These are phyloP conservation scores for Gigaspora rosea DNA, from an alignment of 192 early-diverging fungal genomes.

Conservation along the genomic window DNA sequence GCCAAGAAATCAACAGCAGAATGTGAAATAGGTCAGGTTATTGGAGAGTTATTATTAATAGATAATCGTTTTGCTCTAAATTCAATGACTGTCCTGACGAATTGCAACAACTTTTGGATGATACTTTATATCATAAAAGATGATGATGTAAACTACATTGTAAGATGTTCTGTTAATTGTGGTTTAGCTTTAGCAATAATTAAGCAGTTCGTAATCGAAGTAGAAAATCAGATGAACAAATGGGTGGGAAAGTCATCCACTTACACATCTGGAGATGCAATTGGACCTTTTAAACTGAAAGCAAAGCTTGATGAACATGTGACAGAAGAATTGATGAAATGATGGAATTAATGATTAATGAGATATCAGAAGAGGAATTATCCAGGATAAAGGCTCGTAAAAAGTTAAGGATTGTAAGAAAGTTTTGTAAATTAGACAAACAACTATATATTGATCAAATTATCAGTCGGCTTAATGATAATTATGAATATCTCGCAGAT, in stretches of 20 bases:
- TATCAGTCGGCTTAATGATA: no score
- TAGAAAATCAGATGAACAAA: not conserved
- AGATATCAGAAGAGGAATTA: conserved; percentile 8
- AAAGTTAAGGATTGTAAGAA: not conserved
- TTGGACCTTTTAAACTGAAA: not conserved
- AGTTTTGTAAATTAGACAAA: conserved; percentile 1
- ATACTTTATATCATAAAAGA: not conserved
- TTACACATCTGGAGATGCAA: not conserved
- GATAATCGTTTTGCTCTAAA: not conserved
- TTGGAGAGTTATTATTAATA: conserved; percentile 15
- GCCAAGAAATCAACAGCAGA: not conserved
- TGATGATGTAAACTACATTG: not conserved
- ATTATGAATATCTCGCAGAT: no score
- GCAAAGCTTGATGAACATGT: not conserved
- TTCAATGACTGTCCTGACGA: not conserved
- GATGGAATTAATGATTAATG: not conserved
- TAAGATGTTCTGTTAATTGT: not conserved
- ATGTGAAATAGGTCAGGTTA: not conserved
- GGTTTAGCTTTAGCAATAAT: conserved; percentile 5
- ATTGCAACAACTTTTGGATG: not conserved
- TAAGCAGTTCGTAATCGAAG: conserved; percentile 3
- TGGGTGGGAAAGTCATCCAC: not conserved
- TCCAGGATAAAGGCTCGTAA: not conserved
- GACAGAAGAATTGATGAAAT: not conserved
- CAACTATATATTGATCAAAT: not conserved